phyloP scores from a whole-genome alignment of 345 rosid species.

The Linum trigynum region DNA sequence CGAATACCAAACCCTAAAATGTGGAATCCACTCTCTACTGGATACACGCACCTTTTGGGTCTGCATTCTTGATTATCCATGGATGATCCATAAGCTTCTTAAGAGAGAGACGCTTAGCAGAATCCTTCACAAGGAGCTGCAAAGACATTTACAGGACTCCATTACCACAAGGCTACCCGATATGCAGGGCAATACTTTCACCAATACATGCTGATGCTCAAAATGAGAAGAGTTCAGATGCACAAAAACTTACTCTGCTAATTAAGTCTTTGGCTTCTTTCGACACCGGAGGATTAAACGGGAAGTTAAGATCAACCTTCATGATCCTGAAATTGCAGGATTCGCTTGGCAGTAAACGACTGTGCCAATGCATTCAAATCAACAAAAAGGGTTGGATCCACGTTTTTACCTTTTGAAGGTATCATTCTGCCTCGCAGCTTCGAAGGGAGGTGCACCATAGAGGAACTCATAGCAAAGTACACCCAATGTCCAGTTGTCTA shows the following conservation, averaged over 20 bases:
- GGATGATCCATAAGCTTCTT: slow-evolving; percentile 80
- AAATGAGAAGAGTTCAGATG: background rate
- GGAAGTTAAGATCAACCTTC: slow-evolving; percentile 74
- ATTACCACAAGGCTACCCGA: background rate
- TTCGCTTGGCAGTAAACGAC: background rate
- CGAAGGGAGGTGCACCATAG: slow-evolving; percentile 85
- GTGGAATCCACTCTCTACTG: background rate
- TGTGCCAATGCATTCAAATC: background rate
- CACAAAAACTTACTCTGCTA: slow-evolving; percentile 31
- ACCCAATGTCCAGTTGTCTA: slow-evolving; percentile 96
- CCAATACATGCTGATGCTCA: background rate
- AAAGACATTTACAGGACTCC: slow-evolving; percentile 11
- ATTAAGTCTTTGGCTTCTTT: slow-evolving; percentile 68
- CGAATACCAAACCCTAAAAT: too few relatives aligned
- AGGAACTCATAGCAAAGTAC: slow-evolving; percentile 90
- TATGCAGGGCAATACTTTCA: background rate
- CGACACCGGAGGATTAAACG: slow-evolving; percentile 49
- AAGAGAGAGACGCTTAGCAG: slow-evolving; percentile 71
- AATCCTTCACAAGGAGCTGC: slow-evolving; percentile 86
- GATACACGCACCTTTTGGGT: slow-evolving; percentile 49
- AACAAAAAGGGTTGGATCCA: too few relatives aligned
- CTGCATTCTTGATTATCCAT: slow-evolving; percentile 76
- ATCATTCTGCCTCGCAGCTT: slow-evolving; percentile 72
- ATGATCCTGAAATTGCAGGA: slow-evolving; percentile 44
- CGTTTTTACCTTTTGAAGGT: slow-evolving; percentile 62